These are phyloP conservation scores for Saccharomycopsis selenospora DNA, from an alignment of 805 yeast species.

Conservation along the genomic window DNA sequence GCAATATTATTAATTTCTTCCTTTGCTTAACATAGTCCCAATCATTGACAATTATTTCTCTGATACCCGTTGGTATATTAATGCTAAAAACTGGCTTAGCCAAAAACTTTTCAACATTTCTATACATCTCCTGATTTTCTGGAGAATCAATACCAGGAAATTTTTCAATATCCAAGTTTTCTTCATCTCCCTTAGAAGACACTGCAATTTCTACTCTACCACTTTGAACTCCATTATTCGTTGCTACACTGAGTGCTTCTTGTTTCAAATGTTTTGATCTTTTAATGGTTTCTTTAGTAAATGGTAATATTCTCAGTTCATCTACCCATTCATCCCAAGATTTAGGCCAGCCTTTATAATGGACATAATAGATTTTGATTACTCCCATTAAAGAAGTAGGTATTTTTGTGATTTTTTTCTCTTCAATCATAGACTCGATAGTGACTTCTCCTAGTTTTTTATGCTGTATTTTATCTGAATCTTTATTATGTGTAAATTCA, in stretches of 20 bases:
- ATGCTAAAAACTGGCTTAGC: constrained; percentile 38
- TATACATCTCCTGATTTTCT: constrained; percentile 11
- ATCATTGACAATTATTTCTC: constrained; percentile 72
- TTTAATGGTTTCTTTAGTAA: constrained; percentile 58
- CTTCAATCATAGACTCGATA: not conserved
- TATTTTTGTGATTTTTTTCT: constrained; percentile 3
- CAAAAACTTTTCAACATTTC: constrained; percentile 25
- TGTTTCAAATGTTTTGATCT: constrained; percentile 53
- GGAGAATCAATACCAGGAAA: constrained; percentile 3
- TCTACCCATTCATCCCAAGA: constrained; percentile 98
- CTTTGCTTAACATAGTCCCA: constrained; percentile 88
- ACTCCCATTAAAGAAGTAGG: not conserved
- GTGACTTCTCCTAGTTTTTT: constrained; percentile 19
- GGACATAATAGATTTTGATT: constrained; percentile 54
- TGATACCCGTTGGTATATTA: constrained; percentile 57
- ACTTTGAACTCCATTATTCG: not conserved
- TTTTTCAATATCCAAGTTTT: not conserved
- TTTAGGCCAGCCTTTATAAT: constrained; percentile 91
- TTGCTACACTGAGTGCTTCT: constrained; percentile 33
- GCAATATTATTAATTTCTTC: constrained; percentile 58
- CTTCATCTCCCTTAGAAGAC: constrained; percentile 3
- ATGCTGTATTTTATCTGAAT: constrained; percentile 33
- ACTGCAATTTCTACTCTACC: constrained; percentile 14
- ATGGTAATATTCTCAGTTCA: constrained; percentile 56
- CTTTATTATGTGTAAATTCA: constrained; percentile 51